phyloP scores from a whole-genome alignment of 495 filamentous ascomycete genomes.

The Astrothelium subdiscretum region DNA sequence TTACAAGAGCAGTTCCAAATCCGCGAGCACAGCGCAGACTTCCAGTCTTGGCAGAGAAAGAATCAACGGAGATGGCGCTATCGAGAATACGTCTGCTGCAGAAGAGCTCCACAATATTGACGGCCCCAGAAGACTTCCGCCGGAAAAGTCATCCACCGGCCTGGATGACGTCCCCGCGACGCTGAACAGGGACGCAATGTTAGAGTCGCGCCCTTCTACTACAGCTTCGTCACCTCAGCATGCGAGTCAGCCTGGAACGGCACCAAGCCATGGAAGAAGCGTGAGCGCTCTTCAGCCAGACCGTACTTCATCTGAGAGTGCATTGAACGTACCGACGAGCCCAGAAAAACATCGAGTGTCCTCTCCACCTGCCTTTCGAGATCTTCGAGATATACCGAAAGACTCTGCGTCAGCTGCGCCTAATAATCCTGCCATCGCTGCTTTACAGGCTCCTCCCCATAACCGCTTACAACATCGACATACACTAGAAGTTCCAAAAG shows the following conservation, averaged over 20 bases:
- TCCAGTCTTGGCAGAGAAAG: neutral
- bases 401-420: conserved; percentile 33
- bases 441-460: conserved; percentile 14
- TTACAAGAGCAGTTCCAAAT: neutral
- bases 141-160: conserved; percentile 11
- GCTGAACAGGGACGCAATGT: neutral
- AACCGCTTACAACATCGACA: conserved; percentile 65
- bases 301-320: neutral
- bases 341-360: conserved; percentile 54
- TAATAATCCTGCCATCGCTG: conserved; percentile 29
- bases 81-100: neutral
- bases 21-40: neutral
- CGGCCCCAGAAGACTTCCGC: conserved; percentile 6
- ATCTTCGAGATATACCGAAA: too few relatives aligned
- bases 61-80: neutral
- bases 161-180: neutral
- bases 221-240: neutral
- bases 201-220: neutral
- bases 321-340: conserved; percentile 29
- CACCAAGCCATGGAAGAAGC: conserved; percentile 7
- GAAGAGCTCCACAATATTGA: neutral
- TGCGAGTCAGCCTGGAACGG: conserved; percentile 2
- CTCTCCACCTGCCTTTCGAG: conserved; percentile 54
- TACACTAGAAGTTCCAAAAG: conserved; percentile 76
- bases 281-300: neutral